Evolutionary conservation across 805 yeast species (phyloP).

Genomic region (Wickerhamomyces subpelliculosus): DNA sequence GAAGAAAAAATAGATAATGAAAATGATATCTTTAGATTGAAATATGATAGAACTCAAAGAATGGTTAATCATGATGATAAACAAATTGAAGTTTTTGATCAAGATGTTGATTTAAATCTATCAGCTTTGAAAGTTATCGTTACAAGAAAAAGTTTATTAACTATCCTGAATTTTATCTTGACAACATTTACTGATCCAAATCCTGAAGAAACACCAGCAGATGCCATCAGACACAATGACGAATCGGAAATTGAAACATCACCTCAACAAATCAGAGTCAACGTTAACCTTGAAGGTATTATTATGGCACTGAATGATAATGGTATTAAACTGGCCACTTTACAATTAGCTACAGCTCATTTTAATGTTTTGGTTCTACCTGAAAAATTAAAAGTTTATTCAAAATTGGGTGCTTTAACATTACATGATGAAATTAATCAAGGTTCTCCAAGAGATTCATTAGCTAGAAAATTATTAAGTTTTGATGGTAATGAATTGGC

Average conservation of each 20-base stretch:
- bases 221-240: slow-evolving; percentile 60
- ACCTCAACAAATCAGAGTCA: slow-evolving; percentile 70
- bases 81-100: slow-evolving; percentile 68
- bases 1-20: slow-evolving; percentile 29
- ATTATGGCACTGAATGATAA: slow-evolving; percentile 76
- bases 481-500: slow-evolving; percentile 81
- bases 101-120: slow-evolving; percentile 60
- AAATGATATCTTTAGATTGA: slow-evolving; percentile 50
- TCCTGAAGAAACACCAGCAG: slow-evolving; percentile 62
- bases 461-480: slow-evolving; percentile 57
- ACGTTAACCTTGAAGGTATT: slow-evolving; percentile 64
- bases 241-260: slow-evolving; percentile 48
- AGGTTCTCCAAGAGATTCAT: slow-evolving; percentile 51
- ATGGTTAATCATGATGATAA: slow-evolving; percentile 45
- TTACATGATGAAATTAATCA: slow-evolving; percentile 71
- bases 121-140: slow-evolving; percentile 73
- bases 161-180: slow-evolving; percentile 71
- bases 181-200: slow-evolving; percentile 86
- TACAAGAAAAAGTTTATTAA: slow-evolving; percentile 70
- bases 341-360: slow-evolving; percentile 67
- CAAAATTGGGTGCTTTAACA: slow-evolving; percentile 72
- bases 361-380: slow-evolving; percentile 62
- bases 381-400: slow-evolving; percentile 64
- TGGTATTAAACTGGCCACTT: slow-evolving; percentile 71
- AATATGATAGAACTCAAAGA: slow-evolving; percentile 53